Conservation (phyloP, 352 stramenopile genomes). For the Phytophthora pisi region DNA sequence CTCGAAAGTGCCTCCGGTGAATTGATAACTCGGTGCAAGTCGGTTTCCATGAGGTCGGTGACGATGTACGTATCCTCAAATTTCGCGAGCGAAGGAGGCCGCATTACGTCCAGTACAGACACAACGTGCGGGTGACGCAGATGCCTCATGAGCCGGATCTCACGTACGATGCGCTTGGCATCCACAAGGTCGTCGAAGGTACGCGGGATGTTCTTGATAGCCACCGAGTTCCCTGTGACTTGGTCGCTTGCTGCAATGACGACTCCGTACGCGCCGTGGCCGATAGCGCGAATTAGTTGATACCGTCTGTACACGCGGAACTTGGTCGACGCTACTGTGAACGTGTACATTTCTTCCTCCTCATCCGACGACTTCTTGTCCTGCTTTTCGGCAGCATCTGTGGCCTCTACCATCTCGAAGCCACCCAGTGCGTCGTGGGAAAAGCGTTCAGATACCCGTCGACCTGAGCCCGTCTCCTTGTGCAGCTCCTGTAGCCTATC, state of each 20-base stretch:
- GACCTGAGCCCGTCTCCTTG: slow-evolving; percentile 65
- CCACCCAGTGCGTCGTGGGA: slow-evolving; percentile 23
- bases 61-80: slow-evolving; percentile 91
- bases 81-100: slow-evolving; percentile 62
- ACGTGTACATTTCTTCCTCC: slow-evolving; percentile 81
- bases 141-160: slow-evolving; percentile 87
- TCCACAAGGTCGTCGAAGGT: slow-evolving; percentile 87
- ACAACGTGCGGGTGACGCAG: slow-evolving; percentile 74
- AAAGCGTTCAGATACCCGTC: slow-evolving; percentile 40
- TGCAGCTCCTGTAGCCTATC: slow-evolving; percentile 75
- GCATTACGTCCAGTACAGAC: slow-evolving; percentile 78
- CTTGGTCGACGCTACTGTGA: slow-evolving; percentile 83
- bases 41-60: slow-evolving; percentile 84
- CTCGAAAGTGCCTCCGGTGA: slow-evolving; percentile 68
- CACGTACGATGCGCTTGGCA: slow-evolving; percentile 84
- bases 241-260: slow-evolving; percentile 85
- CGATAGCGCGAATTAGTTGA: slow-evolving; percentile 82
- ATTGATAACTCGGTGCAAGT: slow-evolving; percentile 84
- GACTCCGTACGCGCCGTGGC: slow-evolving; percentile 79
- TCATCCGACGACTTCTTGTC: slow-evolving; percentile 22
- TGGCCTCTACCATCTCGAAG: slow-evolving; percentile 29
- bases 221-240: slow-evolving; percentile 80
- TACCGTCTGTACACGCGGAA: slow-evolving; percentile 86
- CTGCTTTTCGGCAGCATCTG: slow-evolving; percentile 17
- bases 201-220: slow-evolving; percentile 88